Base-by-base conservation (phyloP, 2,329 filamentous ascomycete species). In the Fusarium floridanum region DNA sequence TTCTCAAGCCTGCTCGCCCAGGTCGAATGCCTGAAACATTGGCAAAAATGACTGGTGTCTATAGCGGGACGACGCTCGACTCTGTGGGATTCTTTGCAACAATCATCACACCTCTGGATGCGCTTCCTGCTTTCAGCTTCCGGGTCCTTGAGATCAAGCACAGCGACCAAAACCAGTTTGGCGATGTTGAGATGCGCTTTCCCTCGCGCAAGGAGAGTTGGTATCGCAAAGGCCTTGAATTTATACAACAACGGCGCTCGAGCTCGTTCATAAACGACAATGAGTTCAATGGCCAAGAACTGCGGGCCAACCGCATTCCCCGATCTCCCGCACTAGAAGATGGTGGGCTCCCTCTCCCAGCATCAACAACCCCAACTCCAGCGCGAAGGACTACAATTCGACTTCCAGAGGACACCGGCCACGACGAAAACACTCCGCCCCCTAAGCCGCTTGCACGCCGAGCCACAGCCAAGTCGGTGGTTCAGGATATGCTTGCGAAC, bases 51-150 rank as follows among this genome's bases (percentile, higher is more conserved):
- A 86, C 87, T 2, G 90, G 90, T n/a, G 88, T 91, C 10, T 85
- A 88, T 72, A 89, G 86, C 69, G 90, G 90, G 57, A 87, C 86
- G 5, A 83, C 85, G 2, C 84, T 90, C 32, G 85, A 87, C 65
- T 86, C 87, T 1, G 86, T 91, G 6, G 89, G 90, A 64, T 91
- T 90, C 83, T 91, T 91, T 74, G 88, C 90, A 45, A 90, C 90
- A 73, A 88, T 91, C 71, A 86, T 91, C 66, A 88, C 90, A 61
- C 87, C 87, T 5, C 85, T 90, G 22, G 88, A 89, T 53, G 82
- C 86, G 7, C 75, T 88, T 20, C 81, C 82, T 5, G 79, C 86
- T 3, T 89, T 87, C 67, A 80, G 83, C 17, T 89, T 91, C 78
- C 81, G 83, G 71, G 83, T 88, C 37, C 75, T 88, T 32, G 79